Evolutionary conservation across 2,329 filamentous ascomycete genomes (phyloP), one percentile per base, ranked within the genome.

Genomic region (Lecanicillium sp.): DNA sequence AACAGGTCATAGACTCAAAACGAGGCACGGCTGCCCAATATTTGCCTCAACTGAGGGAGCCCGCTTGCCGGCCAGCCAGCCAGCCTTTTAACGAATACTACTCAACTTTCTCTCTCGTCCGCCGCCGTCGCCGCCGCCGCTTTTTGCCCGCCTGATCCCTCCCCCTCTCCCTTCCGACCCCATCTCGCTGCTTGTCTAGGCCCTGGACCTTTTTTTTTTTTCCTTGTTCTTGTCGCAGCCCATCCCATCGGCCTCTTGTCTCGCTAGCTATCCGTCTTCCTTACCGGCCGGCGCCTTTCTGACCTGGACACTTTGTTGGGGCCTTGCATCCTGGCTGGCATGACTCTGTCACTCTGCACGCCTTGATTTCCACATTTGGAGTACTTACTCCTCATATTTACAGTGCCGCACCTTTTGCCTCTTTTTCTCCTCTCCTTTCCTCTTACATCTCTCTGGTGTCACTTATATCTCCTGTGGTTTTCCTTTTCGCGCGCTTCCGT

Each of bases 261-360:
- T 39, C 11, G 12, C 44, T 46, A 29, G 12, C 26, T 29, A 12
- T 29, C 44, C 20, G 10, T 33, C 24, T 26, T 20, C 26, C 7
- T 35, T 19, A 36, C 21, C 42, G 29, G 41, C 26, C 41, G 9
- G 27, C 29, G 32, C 32, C 32, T 44, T 24, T 21, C 15, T 37
- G n/a, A n/a, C n/a, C n/a, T n/a, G n/a, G n/a, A n/a, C n/a, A n/a
- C 37, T 21, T 27, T 40, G 24, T 47, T 40, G 29, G 36, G 44
- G n/a, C n/a, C n/a, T n/a, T n/a, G n/a, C n/a, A n/a, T n/a, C 21
- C 44, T 33, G 44, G 29, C 44, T 47, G 44, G 44, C 36, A 23
- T 47, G 44, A 47, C 44, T 41, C 32, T 46, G 44, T 47, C 44
- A 47, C 30, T 47, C 36, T 17, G 36, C 44, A 35, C 24, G 33